Percentiles rank a stretch among this genome's conserved stretches.
Evolutionary conservation across 371 early-diverging fungal genomes (phyloP).

Genomic region (Catenaria anguillulae): DNA sequence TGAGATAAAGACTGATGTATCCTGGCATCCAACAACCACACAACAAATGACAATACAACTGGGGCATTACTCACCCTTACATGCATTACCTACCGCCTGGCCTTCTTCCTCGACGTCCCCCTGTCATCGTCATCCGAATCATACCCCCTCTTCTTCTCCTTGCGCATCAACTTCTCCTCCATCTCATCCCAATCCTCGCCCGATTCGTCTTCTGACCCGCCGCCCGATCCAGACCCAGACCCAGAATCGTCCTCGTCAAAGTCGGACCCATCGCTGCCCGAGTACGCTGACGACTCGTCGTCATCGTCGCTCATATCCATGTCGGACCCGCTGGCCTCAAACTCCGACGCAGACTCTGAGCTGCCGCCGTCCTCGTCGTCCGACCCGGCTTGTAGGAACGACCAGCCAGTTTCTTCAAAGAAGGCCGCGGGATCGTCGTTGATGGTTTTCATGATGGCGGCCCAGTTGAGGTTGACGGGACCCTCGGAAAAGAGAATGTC

Average conservation of each 20-base stretch:
- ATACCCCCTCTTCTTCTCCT: constrained; percentile 20
- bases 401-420: constrained; percentile 95
- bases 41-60: no score
- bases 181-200: constrained; percentile 71
- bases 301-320: no score
- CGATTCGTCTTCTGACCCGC: constrained; percentile 27
- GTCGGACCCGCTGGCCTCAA: constrained; percentile 43
- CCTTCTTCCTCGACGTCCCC: no score
- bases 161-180: constrained; percentile 54
- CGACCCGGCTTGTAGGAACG: constrained; percentile 58
- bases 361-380: constrained; percentile 31
- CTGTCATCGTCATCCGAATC: background rate
- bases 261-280: constrained; percentile 16
- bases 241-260: constrained; percentile 4
- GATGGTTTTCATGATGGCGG: constrained; percentile 96
- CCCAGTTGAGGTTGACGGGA: constrained; percentile 95
- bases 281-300: constrained; percentile 15
- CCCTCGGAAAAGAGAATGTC: constrained; percentile 96
- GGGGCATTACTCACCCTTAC: no score
- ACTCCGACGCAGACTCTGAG: constrained; percentile 33
- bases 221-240: background rate
- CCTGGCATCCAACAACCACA: no score
- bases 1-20: no score
- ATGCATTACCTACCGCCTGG: no score
- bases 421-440: constrained; percentile 92